Evolutionary conservation across 2,329 filamentous ascomycete genomes (phyloP).

Genomic region (Neofusicoccum kwambonambiense): DNA sequence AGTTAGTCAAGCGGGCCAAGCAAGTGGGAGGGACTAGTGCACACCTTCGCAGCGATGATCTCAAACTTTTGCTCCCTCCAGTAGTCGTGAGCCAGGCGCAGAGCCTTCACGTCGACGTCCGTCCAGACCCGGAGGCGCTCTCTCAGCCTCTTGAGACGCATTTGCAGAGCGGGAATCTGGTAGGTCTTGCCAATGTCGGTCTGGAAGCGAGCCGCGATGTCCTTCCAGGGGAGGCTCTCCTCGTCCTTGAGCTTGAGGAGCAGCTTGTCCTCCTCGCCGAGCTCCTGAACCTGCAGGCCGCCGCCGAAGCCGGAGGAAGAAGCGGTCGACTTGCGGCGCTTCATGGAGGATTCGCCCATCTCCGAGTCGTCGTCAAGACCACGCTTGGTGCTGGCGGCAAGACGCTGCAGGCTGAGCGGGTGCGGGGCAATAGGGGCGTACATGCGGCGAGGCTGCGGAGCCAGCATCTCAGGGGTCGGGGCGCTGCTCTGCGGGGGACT

Average conservation of each 20-base stretch:
- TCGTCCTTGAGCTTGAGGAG: conserved; percentile 53
- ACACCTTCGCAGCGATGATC: conserved; percentile 52
- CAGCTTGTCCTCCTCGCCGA: conserved; percentile 52
- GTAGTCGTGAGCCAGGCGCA: conserved; percentile 52
- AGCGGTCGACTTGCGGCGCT: conserved; percentile 41
- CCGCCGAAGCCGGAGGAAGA: conserved; percentile 28
- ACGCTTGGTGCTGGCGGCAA: conserved; percentile 35
- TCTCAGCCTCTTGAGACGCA: conserved; percentile 53
- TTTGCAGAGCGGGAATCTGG: conserved; percentile 54
- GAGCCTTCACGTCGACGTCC: conserved; percentile 49
- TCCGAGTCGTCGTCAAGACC: conserved; percentile 38
- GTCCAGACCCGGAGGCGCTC: conserved; percentile 53
- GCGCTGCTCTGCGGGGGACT: conserved; percentile 22
- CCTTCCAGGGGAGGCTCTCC: conserved; percentile 55
- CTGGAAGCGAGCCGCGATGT: conserved; percentile 52
- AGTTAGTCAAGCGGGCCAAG: background rate
- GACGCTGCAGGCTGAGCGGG: conserved; percentile 34
- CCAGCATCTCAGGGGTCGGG: conserved; percentile 32
- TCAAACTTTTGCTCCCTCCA: conserved; percentile 56
- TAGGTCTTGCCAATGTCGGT: conserved; percentile 49
- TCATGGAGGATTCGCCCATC: conserved; percentile 27
- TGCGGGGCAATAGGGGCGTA: conserved; percentile 47
- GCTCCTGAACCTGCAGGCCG: conserved; percentile 37
- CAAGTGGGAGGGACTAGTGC: background rate
- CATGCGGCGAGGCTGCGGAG: conserved; percentile 37